Conservation (phyloP, 306 rosid genomes). For the Quercus engelmannii region DNA sequence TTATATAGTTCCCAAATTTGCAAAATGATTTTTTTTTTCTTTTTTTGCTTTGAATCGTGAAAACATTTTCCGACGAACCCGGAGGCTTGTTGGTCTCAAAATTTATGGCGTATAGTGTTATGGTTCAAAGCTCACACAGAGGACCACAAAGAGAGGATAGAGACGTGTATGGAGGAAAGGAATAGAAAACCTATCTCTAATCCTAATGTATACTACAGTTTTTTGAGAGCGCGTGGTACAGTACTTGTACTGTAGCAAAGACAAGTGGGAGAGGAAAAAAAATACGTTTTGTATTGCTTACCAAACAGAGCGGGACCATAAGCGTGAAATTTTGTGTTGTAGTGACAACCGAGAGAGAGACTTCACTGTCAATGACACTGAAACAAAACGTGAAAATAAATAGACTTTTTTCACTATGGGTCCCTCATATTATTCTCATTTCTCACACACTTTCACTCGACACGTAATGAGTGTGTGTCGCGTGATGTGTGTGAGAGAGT, state of each 20-base stretch:
- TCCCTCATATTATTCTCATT: too few relatives aligned
- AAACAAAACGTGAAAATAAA: too few relatives aligned
- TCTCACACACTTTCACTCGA: background rate
- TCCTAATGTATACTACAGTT: too few relatives aligned
- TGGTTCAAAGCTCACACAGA: background rate
- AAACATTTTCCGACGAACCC: too few relatives aligned
- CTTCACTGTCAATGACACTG: too few relatives aligned
- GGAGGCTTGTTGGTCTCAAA: too few relatives aligned
- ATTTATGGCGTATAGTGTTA: too few relatives aligned
- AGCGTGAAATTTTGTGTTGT: background rate
- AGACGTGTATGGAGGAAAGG: constrained; percentile 8
- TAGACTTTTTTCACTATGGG: too few relatives aligned
- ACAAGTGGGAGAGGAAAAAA: background rate
- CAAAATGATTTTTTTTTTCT: too few relatives aligned
- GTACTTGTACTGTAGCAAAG: background rate
- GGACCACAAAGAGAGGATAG: constrained; percentile 34
- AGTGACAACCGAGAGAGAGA: background rate
- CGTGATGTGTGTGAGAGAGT: constrained; percentile 4
- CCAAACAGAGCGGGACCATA: background rate
- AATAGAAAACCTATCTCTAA: background rate
- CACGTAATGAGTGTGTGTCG: constrained; percentile 43
- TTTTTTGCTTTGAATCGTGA: too few relatives aligned
- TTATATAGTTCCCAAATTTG: too few relatives aligned
- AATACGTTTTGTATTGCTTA: constrained; percentile 18
- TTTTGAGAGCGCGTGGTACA: constrained; percentile 13